Evolutionary conservation across 371 early-diverging fungal species (phyloP).

Genomic region (Chytridiales sp.): DNA sequence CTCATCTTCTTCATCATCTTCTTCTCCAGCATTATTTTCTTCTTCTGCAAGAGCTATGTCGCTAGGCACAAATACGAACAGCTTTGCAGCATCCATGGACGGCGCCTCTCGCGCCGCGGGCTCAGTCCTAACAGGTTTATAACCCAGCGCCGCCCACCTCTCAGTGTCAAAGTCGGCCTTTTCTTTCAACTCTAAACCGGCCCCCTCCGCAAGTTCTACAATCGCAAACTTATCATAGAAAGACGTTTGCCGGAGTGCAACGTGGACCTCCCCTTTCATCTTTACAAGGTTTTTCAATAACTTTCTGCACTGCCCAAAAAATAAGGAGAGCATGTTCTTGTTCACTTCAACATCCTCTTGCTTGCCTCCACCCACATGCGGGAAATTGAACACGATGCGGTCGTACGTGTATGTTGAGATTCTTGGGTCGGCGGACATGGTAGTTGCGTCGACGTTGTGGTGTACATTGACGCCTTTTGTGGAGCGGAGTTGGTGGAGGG

Average conservation of each 20-base stretch:
- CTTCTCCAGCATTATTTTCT: not conserved
- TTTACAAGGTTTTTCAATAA: not conserved
- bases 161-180: slow-evolving; percentile 26
- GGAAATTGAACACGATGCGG: slow-evolving; percentile 40
- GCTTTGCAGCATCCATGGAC: slow-evolving; percentile 29
- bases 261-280: slow-evolving; percentile 27
- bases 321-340: slow-evolving; percentile 22
- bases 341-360: slow-evolving; percentile 25
- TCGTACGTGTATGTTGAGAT: slow-evolving; percentile 14
- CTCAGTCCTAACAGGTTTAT: slow-evolving; percentile 35
- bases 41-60: not conserved
- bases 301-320: slow-evolving; percentile 17
- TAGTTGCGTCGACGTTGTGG: slow-evolving; percentile 31
- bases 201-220: slow-evolving; percentile 16
- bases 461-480: slow-evolving; percentile 10
- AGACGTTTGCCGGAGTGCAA: slow-evolving; percentile 36
- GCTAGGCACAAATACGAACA: slow-evolving; percentile 28
- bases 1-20: not conserved
- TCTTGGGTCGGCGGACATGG: slow-evolving; percentile 15
- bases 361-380: slow-evolving; percentile 35
- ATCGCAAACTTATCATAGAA: slow-evolving; percentile 33
- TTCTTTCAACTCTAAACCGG: slow-evolving; percentile 17
- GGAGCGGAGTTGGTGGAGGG: slow-evolving; percentile 3
- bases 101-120: slow-evolving; percentile 42
- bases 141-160: slow-evolving; percentile 33